These are phyloP conservation scores for Macadamia integrifolia DNA, from an alignment of 164 flowering plant species.

Conservation along the genomic window DNA sequence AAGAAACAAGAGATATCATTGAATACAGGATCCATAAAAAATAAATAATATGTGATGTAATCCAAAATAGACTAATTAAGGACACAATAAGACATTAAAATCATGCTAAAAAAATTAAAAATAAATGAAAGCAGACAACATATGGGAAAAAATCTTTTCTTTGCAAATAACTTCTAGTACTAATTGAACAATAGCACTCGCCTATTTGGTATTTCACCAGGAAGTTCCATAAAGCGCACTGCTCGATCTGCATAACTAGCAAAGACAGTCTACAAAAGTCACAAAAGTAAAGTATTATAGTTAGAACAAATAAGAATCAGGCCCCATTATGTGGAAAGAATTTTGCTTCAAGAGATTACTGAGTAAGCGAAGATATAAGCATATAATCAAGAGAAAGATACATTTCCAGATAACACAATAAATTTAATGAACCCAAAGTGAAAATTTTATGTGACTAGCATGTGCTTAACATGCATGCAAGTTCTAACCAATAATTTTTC, in stretches of 20 bases:
- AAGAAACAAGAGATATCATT: no score
- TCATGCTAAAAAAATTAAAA: neutral
- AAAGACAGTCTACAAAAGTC: slow-evolving; percentile 59
- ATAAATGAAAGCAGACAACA: neutral
- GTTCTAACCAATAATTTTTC: neutral
- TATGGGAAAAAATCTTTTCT: neutral
- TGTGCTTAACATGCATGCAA: neutral
- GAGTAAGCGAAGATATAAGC: neutral
- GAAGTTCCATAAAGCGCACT: slow-evolving; percentile 98
- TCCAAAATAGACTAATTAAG: no score
- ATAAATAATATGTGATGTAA: no score
- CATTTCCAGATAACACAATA: neutral
- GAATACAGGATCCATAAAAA: no score
- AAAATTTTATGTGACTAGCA: neutral
- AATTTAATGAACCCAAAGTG: neutral
- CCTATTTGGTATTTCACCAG: slow-evolving; percentile 97
- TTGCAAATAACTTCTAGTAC: neutral
- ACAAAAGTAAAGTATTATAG: slow-evolving; percentile 4
- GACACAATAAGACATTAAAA: neutral
- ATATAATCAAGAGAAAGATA: neutral
- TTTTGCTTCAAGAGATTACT: neutral
- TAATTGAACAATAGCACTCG: slow-evolving; percentile 24
- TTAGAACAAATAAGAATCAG: neutral
- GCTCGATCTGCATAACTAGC: slow-evolving; percentile 77
- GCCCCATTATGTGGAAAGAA: neutral